Conservation (phyloP, 495 filamentous ascomycete species). For the Immersiella caudata region DNA sequence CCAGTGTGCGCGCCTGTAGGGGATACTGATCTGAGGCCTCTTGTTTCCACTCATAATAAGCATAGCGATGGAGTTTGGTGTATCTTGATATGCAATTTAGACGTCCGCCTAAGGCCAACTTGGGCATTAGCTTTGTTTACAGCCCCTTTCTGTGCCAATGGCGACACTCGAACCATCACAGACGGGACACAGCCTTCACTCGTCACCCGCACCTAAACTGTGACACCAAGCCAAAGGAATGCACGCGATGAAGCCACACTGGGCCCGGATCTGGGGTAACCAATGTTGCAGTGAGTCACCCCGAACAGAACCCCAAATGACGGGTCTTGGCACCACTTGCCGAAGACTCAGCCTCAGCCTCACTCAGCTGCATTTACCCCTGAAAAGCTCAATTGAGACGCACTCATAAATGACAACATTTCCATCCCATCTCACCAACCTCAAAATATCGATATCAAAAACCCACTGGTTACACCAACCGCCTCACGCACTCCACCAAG, state of each 20-base stretch:
- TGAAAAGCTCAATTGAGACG: neutral
- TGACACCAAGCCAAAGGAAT: neutral
- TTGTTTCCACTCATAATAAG: neutral
- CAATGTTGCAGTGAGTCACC: constrained; percentile 23
- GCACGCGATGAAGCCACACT: neutral
- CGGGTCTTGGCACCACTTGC: neutral
- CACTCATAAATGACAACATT: neutral
- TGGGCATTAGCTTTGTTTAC: neutral
- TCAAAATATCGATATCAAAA: neutral
- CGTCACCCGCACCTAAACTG: neutral
- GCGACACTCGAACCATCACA: neutral
- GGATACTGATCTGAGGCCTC: neutral
- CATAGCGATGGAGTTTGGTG: constrained; percentile 25
- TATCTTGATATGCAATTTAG: neutral
- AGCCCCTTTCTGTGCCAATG: neutral
- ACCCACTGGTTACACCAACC: neutral
- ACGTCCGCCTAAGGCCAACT: neutral
- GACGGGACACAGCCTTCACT: too few species aligned
- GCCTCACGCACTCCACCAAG: neutral
- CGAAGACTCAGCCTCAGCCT: constrained; percentile 22
- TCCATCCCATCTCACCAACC: neutral
- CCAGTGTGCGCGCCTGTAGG: neutral
- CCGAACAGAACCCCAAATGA: constrained; percentile 5
- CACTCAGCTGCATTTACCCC: neutral
- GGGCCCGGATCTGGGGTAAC: neutral